Percentiles rank a stretch among this genome's conserved stretches.
Conservation (phyloP, 2,329 filamentous ascomycete species). For the Scleromitrula shiraiana region DNA sequence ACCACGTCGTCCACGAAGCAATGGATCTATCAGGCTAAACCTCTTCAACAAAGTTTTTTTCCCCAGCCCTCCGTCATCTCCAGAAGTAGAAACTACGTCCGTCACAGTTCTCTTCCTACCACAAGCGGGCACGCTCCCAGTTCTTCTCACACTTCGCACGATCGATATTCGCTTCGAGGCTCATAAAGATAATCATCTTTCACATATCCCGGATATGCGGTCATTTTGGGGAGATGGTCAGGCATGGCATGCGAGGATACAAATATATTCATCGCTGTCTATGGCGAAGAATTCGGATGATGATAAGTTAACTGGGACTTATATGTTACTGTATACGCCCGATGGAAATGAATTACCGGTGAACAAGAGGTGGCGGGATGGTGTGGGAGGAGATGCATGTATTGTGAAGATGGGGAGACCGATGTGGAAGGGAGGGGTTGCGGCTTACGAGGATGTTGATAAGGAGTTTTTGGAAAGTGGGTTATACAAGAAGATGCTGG, state of each 20-base stretch:
- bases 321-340: slow-evolving; percentile 5
- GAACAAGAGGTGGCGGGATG: slow-evolving; percentile 6
- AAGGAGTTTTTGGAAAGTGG: slow-evolving; percentile 5
- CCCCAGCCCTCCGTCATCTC: not conserved
- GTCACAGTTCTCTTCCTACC: slow-evolving; percentile 3
- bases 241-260: slow-evolving; percentile 3
- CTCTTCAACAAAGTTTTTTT: slow-evolving; percentile 6
- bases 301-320: slow-evolving; percentile 4
- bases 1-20: not conserved
- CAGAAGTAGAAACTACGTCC: slow-evolving; percentile 1
- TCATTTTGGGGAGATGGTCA: slow-evolving; percentile 9
- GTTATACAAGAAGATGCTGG: slow-evolving; percentile 6
- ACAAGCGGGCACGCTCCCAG: not conserved
- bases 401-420: slow-evolving; percentile 6
- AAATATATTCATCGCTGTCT: slow-evolving; percentile 3
- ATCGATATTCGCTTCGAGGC: slow-evolving; percentile 6
- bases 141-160: slow-evolving; percentile 6
- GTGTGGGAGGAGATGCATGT: slow-evolving; percentile 8
- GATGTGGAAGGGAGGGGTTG: slow-evolving; percentile 5
- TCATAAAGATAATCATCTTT: slow-evolving; percentile 6
- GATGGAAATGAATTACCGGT: slow-evolving; percentile 1
- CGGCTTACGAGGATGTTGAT: slow-evolving; percentile 6
- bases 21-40: not conserved
- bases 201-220: slow-evolving; percentile 8
- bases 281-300: not conserved